Evolutionary conservation across 805 yeast species (phyloP).

Genomic region (Wickerhamomyces chaumierensis): DNA sequence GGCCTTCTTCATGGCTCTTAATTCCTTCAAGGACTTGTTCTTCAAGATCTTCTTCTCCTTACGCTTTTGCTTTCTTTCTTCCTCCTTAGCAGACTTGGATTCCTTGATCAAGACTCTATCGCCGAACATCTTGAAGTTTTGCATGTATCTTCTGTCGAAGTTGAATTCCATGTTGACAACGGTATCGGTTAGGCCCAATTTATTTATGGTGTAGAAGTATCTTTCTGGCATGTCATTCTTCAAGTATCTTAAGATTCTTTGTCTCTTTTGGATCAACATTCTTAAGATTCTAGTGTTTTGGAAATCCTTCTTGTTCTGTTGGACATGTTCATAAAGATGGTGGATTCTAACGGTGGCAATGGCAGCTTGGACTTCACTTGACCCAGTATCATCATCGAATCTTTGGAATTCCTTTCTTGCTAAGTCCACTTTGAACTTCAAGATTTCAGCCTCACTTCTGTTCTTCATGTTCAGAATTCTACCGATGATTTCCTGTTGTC

Average conservation of each 20-base stretch:
- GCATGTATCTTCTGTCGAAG: conserved; percentile 68
- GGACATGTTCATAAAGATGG: conserved; percentile 63
- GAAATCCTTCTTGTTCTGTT: conserved; percentile 61
- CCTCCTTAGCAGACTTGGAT: conserved; percentile 35
- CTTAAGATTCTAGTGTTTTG: conserved; percentile 60
- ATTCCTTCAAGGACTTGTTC: conserved; percentile 16
- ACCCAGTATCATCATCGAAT: conserved; percentile 84
- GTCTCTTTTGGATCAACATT: conserved; percentile 83
- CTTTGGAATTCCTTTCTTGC: conserved; percentile 78
- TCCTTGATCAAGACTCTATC: conserved; percentile 54
- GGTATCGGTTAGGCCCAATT: conserved; percentile 78
- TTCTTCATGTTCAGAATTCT: conserved; percentile 71
- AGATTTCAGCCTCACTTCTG: conserved; percentile 45
- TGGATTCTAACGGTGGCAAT: conserved; percentile 73
- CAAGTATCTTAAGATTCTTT: conserved; percentile 68
- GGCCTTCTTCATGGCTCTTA: conserved; percentile 16
- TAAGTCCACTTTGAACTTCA: conserved; percentile 43
- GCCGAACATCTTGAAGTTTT: conserved; percentile 69
- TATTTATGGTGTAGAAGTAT: conserved; percentile 78
- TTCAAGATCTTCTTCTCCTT: conserved; percentile 31
- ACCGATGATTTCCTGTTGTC: conserved; percentile 54
- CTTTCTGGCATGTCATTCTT: conserved; percentile 70
- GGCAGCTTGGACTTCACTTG: conserved; percentile 95
- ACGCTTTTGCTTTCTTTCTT: conserved; percentile 34
- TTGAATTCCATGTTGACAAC: conserved; percentile 71